Evolutionary conservation across 345 rosid species (phyloP), one percentile per base, ranked within the genome.

Genomic region (Hibiscus trionum): DNA sequence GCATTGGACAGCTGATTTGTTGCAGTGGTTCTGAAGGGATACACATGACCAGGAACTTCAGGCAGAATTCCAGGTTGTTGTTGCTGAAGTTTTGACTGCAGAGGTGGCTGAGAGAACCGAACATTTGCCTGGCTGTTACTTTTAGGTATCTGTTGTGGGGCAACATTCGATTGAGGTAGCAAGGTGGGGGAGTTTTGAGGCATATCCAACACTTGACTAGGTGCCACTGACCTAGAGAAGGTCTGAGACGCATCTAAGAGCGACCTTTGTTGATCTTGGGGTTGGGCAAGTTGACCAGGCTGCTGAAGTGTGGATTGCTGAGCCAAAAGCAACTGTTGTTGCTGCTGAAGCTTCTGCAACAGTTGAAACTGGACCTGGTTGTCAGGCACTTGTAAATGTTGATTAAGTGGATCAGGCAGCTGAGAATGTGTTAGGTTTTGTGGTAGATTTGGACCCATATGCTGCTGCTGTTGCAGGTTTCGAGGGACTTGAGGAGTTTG

Each of bases 341-440:
- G 91, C 76, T 86, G 89, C 70, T 87, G 97, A 81, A 90, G 82
- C 79, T 89, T 89, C 83, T 92, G 97, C 76, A 92, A 70, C 70
- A 90, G 66, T 75, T 90, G 97, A 78, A 82, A 73, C 76, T 84
- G 96, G 73, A 83, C 67, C 75, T 86, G 88, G 70, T 74, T 85
- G 69, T 88, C 85, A 56, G 93, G 19, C 69, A 84, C 72, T 63
- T 81, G 88, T 50, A 77, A 59, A 42, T 82, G 86, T 55, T 78
- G 88, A 78, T 68, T 83, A 21, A 79, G 57, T 67, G 75, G 90
- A 78, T 83, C 88, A 29, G 83, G 76, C 78, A 83, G 57, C 74
- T 76, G 87, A 4, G 81, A 37, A 74, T 82, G 83, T 71, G 79
- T 44, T 61, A 81, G 16, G 71, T 73, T 79, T 72, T 75, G 84